phyloP scores from a whole-genome alignment of 164 flowering plant genomes.

The Aristolochia californica region DNA sequence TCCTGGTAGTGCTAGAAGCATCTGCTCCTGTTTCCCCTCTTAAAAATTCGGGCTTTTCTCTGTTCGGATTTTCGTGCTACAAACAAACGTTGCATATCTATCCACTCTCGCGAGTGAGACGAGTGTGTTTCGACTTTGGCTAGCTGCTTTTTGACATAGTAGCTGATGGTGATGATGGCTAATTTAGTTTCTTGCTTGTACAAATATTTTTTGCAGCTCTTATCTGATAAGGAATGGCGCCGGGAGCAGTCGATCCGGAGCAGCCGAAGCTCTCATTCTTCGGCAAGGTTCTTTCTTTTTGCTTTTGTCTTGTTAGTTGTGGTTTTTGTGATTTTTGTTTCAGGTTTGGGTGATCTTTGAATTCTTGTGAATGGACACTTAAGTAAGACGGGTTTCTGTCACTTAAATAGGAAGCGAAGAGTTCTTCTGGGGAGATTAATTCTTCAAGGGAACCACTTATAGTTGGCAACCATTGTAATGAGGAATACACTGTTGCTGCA shows the following conservation, averaged over 20 bases:
- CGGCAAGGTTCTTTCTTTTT: conserved; percentile 10
- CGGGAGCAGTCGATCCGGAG: conserved; percentile 6
- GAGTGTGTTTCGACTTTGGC: no score
- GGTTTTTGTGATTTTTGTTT: background rate
- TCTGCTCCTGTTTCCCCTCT: no score
- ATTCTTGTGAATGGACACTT: background rate
- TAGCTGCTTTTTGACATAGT: no score
- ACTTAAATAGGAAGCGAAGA: conserved; percentile 10
- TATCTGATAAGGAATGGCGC: conserved; percentile 10
- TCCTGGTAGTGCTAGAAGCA: no score
- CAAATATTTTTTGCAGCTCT: background rate
- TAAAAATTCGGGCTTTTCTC: no score
- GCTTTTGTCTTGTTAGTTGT: background rate
- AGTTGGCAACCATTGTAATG: conserved; percentile 9
- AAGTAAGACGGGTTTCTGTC: background rate
- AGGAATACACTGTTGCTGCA: conserved; percentile 37
- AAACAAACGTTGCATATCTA: no score
- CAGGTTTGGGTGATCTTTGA: background rate
- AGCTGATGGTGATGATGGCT: background rate
- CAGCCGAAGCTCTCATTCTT: conserved; percentile 21
- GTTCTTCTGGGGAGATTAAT: conserved; percentile 23
- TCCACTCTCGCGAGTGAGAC: no score
- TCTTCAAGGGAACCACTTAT: conserved; percentile 37
- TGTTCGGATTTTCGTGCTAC: no score
- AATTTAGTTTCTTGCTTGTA: background rate